phyloP scores from a whole-genome alignment of 441 rosid species.

The Arabidopsis hybrid region DNA sequence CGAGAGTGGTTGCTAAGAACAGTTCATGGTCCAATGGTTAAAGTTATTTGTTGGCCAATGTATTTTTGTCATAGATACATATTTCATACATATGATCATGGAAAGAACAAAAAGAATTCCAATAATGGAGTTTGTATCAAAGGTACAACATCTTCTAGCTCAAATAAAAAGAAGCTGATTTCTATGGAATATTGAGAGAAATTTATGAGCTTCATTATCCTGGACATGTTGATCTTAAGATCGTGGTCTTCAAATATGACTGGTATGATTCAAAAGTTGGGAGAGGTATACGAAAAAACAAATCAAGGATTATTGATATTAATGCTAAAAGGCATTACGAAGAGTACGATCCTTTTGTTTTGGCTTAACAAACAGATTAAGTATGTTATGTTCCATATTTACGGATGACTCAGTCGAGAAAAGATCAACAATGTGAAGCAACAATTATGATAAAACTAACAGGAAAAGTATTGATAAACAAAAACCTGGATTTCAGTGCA shows the following conservation, averaged over 20 bases:
- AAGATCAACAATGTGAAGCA: background rate
- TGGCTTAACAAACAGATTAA: background rate
- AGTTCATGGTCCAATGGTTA: background rate
- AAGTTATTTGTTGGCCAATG: conserved; percentile 19
- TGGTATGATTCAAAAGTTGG: conserved; percentile 11
- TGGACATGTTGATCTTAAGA: background rate
- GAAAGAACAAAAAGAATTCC: background rate
- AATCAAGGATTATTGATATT: background rate
- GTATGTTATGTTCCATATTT: background rate
- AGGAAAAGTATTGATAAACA: background rate
- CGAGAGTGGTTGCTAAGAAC: background rate
- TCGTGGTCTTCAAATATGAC: background rate
- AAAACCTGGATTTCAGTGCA: background rate
- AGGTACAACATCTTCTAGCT: background rate
- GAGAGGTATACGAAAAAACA: background rate
- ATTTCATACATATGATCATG: background rate
- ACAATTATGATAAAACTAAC: background rate
- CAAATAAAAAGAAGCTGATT: background rate
- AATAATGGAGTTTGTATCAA: background rate
- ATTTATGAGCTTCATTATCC: background rate
- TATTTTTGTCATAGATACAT: conserved; percentile 1
- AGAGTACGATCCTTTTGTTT: background rate
- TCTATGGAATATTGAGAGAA: background rate
- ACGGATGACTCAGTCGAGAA: background rate
- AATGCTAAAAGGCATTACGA: background rate